These are phyloP conservation scores for Fusarium lateritium DNA, from an alignment of 2,329 filamentous ascomycete species.

Conservation along the genomic window DNA sequence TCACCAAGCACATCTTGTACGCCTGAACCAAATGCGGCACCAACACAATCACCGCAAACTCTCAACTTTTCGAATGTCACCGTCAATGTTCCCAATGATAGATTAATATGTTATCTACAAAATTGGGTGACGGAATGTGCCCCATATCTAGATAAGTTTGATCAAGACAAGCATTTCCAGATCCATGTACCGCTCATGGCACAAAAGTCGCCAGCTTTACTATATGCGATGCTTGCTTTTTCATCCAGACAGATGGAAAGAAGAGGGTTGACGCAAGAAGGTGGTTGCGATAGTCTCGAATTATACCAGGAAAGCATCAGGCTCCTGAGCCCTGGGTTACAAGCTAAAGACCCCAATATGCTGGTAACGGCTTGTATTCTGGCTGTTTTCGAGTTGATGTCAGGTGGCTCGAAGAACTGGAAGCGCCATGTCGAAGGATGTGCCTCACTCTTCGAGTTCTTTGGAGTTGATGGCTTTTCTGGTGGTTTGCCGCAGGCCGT, in stretches of 20 bases:
- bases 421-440: slow-evolving; percentile 69
- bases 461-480: slow-evolving; percentile 63
- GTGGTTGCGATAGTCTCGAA: slow-evolving; percentile 64
- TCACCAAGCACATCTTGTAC: slow-evolving; percentile 50
- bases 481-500: slow-evolving; percentile 64
- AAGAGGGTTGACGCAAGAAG: slow-evolving; percentile 61
- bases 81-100: slow-evolving; percentile 49
- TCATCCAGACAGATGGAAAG: slow-evolving; percentile 68
- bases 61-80: slow-evolving; percentile 49
- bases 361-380: slow-evolving; percentile 64
- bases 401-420: slow-evolving; percentile 65
- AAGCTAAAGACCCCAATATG: slow-evolving; percentile 60
- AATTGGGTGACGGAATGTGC: slow-evolving; percentile 68
- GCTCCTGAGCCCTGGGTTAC: slow-evolving; percentile 58
- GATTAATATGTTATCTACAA: slow-evolving; percentile 56
- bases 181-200: slow-evolving; percentile 66
- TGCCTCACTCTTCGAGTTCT: slow-evolving; percentile 65
- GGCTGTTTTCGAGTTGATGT: slow-evolving; percentile 65
- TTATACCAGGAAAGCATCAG: slow-evolving; percentile 68
- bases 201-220: slow-evolving; percentile 59
- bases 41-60: slow-evolving; percentile 32
- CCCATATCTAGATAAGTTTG: slow-evolving; percentile 68
- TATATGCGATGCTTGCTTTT: slow-evolving; percentile 67
- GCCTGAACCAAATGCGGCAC: slow-evolving; percentile 39
- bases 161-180: slow-evolving; percentile 66